These are phyloP conservation scores for Veloporphyrellus conicus DNA, from an alignment of 1,284 basidiomycete genomes.

Conservation along the genomic window DNA sequence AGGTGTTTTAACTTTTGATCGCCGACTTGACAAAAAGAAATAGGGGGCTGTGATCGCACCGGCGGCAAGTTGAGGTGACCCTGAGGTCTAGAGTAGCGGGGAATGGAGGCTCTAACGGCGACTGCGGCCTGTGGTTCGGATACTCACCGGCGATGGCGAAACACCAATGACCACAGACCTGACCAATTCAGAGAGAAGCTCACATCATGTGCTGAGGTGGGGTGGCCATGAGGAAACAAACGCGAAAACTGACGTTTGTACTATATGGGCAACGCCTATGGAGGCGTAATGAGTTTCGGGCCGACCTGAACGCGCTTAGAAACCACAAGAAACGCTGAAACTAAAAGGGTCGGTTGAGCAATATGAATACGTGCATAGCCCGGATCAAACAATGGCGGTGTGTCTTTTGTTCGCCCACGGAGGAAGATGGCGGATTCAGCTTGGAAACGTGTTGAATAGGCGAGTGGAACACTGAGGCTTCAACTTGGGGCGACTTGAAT, in stretches of 20 bases:
- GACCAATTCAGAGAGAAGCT: background rate
- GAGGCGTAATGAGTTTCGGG: background rate
- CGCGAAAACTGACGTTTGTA: background rate
- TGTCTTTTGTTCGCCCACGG: background rate
- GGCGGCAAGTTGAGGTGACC: background rate
- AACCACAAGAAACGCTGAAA: background rate
- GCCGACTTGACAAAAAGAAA: background rate
- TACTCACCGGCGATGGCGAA: background rate
- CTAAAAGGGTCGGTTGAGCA: background rate
- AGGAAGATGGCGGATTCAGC: background rate
- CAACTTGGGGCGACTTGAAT: background rate
- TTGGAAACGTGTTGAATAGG: background rate
- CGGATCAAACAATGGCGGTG: too few relatives aligned
- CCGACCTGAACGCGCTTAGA: background rate
- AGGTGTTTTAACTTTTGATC: background rate
- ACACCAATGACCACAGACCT: background rate
- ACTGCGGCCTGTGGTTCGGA: background rate
- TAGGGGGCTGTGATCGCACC: background rate
- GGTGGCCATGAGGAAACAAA: too few relatives aligned
- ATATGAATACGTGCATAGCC: background rate
- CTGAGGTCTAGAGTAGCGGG: background rate
- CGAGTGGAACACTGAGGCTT: background rate
- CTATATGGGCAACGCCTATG: too few relatives aligned
- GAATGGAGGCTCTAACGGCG: background rate
- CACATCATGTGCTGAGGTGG: too few relatives aligned